Evolutionary conservation across 306 rosid genomes (phyloP).

Genomic region (Pyrus communis): DNA sequence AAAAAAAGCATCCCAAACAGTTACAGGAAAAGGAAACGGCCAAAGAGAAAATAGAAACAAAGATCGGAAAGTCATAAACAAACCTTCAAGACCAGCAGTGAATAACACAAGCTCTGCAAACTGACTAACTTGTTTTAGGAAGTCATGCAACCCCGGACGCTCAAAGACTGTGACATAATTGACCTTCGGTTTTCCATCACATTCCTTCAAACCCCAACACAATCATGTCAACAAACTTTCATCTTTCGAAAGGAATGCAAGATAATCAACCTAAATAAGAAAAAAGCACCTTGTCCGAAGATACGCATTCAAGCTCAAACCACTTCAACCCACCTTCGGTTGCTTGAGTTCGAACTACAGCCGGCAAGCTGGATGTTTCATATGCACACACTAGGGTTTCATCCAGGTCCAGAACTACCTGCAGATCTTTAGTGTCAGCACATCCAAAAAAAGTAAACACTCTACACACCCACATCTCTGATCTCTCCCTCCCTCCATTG

Average conservation of each 20-base stretch:
- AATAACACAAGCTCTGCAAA: conserved; percentile 88
- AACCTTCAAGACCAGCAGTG: conserved; percentile 99
- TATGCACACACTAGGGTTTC: conserved; percentile 93
- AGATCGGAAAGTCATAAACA: conserved; percentile 1
- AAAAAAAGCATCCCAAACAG: background rate
- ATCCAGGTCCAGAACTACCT: conserved; percentile 97
- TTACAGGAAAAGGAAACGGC: background rate
- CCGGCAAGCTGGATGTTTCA: conserved; percentile 73
- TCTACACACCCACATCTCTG: background rate
- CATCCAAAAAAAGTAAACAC: background rate
- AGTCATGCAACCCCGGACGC: conserved; percentile 91
- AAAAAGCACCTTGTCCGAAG: conserved; percentile 64
- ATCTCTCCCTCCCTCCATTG: background rate
- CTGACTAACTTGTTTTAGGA: conserved; percentile 59
- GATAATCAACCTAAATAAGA: background rate
- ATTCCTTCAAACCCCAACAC: conserved; percentile 53
- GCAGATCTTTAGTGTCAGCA: background rate
- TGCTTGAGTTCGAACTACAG: conserved; percentile 62
- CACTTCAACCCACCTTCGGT: conserved; percentile 80
- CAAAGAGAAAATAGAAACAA: background rate
- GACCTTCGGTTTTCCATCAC: conserved; percentile 70
- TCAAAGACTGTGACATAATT: conserved; percentile 90
- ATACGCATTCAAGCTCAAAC: conserved; percentile 81
- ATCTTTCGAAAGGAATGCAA: background rate
- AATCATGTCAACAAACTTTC: background rate